Conservation (phyloP, 352 stramenopile species). For the Lagenidium giganteum region DNA sequence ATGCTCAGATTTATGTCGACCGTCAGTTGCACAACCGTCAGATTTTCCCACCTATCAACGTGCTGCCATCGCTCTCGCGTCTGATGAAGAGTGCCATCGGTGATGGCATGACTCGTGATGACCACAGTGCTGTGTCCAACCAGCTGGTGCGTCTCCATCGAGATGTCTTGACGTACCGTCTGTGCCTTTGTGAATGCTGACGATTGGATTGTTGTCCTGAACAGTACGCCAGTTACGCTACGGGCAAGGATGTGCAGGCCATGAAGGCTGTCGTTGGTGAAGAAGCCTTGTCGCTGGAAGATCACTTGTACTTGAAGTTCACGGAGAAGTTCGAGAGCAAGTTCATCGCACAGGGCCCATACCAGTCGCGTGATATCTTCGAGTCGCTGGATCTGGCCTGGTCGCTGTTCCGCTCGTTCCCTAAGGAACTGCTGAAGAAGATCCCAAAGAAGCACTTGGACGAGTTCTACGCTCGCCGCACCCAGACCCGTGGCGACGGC, state of each 20-base stretch:
- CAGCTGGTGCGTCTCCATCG: conserved; percentile 94
- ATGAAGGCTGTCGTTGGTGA: conserved; percentile 99
- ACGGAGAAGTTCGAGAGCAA: conserved; percentile 99
- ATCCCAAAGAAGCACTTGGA: conserved; percentile 99
- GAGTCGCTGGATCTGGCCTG: conserved; percentile 98
- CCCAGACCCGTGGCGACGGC: conserved; percentile 84
- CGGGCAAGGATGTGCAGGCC: conserved; percentile 97
- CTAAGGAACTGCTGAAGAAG: conserved; percentile 99
- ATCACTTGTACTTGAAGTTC: conserved; percentile 99
- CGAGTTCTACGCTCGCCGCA: conserved; percentile 94
- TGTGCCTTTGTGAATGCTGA: no score
- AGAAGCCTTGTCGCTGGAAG: conserved; percentile 98
- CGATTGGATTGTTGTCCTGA: conserved; percentile 6
- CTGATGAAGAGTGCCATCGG: conserved; percentile 99
- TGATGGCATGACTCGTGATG: conserved; percentile 98
- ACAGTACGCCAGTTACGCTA: conserved; percentile 83
- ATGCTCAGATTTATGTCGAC: conserved; percentile 94
- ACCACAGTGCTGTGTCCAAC: conserved; percentile 98
- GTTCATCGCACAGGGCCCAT: conserved; percentile 96
- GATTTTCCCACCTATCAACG: conserved; percentile 99
- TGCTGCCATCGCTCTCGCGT: conserved; percentile 97
- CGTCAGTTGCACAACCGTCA: conserved; percentile 97
- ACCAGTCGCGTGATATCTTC: conserved; percentile 98
- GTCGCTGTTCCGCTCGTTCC: conserved; percentile 98
- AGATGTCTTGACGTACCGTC: no score